These are phyloP conservation scores for Spatholobus suberectus DNA, from an alignment of 306 rosid species.

Conservation along the genomic window DNA sequence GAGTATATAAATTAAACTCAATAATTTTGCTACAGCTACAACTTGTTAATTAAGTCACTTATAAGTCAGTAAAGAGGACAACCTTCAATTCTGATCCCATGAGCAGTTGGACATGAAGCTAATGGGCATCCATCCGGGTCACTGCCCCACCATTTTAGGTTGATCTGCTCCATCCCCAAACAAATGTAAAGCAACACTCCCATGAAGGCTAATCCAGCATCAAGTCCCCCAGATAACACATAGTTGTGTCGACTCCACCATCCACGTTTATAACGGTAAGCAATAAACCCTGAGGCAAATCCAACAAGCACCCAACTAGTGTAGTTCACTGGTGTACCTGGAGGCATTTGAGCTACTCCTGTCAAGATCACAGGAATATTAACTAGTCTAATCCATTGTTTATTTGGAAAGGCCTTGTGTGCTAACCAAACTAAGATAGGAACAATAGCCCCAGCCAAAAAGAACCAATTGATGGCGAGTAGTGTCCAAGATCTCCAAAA, in stretches of 20 bases:
- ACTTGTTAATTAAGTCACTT: neutral
- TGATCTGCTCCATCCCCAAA: constrained; percentile 55
- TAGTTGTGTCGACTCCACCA: constrained; percentile 81
- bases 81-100: constrained; percentile 45
- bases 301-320: constrained; percentile 71
- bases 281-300: constrained; percentile 62
- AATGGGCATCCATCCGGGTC: constrained; percentile 65
- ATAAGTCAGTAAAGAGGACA: constrained; percentile 47
- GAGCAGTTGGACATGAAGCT: constrained; percentile 70
- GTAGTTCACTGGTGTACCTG: constrained; percentile 71
- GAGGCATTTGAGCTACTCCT: constrained; percentile 58
- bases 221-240: constrained; percentile 64
- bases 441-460: constrained; percentile 64
- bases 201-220: constrained; percentile 77
- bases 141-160: constrained; percentile 66
- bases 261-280: constrained; percentile 53
- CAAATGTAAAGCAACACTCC: constrained; percentile 62
- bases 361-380: constrained; percentile 65
- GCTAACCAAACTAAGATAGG: constrained; percentile 73
- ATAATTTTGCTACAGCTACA: neutral
- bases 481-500: constrained; percentile 69
- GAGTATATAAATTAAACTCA: too few relatives aligned
- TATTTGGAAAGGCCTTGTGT: constrained; percentile 63
- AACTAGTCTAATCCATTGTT: constrained; percentile 63
- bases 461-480: constrained; percentile 72